Evolutionary conservation across 805 yeast genomes (phyloP), one percentile per base, ranked within the genome.

Genomic region (Pichia cabralensis): DNA sequence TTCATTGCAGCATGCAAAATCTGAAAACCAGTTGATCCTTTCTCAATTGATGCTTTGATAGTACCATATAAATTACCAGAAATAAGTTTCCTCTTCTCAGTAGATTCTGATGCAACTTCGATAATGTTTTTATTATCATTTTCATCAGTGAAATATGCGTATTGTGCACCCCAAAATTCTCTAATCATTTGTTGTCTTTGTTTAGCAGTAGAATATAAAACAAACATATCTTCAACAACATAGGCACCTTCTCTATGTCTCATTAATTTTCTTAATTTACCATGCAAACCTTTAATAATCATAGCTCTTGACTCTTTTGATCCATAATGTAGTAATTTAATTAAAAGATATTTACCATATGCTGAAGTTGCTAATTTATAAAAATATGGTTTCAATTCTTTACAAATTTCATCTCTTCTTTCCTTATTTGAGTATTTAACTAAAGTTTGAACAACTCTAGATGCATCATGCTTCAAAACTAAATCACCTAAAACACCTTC

Each of bases 231-330:
- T 61, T 89, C 97, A 45, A 88, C 86, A 26, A 89, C 97, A 51
- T 89, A 86, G 11, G 97, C 97, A 61, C 96, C 98, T 67, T 89
- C 97, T 63, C 82, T 80, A 62, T 89, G 96, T 66, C 94, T 77
- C 92, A 89, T 85, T 39, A 89, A 66, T 60, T 85, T 89, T 56
- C 96, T 71, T 50, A 84, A 72, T 48, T 79, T 78, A 32, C 98
- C 98, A 52, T 86, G 95, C 45, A 89, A 68, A 61, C 86, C 96
- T 51, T 79, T 70, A 37, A 88, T 68, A 37, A 89, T 80, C 24
- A 74, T 47, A 35, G 75, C 80, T 49, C 95, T 71, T 1, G 88
- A 75, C 21, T 78, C 77, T 52, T 78, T 84, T 6, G 89, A 72
- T 6, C 98, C 98, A 58, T 89, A 89, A 60, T 88, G 96, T 49